Evolutionary conservation across 345 rosid genomes (phyloP).

Genomic region (Dipteronia sinensis): DNA sequence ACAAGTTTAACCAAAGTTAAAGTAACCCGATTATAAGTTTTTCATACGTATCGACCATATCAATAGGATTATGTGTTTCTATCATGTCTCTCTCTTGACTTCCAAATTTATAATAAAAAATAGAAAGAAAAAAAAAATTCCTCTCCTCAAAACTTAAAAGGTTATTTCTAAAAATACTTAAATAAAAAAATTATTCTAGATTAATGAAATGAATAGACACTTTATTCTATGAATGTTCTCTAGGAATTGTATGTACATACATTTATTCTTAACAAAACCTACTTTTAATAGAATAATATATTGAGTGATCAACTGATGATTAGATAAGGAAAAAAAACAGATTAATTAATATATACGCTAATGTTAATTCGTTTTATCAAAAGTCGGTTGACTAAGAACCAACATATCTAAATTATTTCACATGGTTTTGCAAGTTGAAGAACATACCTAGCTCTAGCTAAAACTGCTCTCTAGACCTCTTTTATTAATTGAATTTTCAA

Average conservation of each 20-base stretch:
- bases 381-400: slow-evolving; percentile 9
- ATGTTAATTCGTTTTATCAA: not conserved
- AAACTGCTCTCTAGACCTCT: not conserved
- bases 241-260: not conserved
- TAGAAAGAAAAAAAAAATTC: no score
- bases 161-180: not conserved
- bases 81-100: no score
- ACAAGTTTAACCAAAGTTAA: no score
- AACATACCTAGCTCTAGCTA: not conserved
- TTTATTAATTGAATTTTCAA: not conserved
- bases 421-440: slow-evolving; percentile 4
- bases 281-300: not conserved
- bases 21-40: no score
- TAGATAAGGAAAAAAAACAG: not conserved
- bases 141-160: no score
- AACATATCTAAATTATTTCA: not conserved
- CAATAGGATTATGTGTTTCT: no score
- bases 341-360: not conserved
- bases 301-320: not conserved
- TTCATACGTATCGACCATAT: no score
- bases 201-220: not conserved
- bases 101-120: no score
- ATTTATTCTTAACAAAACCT: not conserved
- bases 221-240: not conserved
- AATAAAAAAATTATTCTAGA: no score